phyloP scores from a whole-genome alignment of 2,329 filamentous ascomycete species.

The Colletotrichum sp. region DNA sequence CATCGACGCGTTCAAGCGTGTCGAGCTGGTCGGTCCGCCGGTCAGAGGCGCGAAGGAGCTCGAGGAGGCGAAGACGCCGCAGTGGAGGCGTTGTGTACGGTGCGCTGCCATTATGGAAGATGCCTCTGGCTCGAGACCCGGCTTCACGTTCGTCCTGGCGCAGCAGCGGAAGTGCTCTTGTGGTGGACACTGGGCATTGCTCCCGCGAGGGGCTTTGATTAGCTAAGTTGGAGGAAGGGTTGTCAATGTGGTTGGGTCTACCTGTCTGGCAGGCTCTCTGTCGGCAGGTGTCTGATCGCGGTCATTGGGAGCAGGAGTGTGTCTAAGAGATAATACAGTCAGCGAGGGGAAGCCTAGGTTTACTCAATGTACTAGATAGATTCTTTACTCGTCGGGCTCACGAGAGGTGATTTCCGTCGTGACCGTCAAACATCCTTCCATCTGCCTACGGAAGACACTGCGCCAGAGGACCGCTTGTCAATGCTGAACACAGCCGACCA shows the following conservation, averaged over 20 bases:
- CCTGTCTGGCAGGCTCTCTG: neutral
- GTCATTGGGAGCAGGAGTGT: neutral
- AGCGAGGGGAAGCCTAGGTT: neutral
- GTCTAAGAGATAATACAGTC: neutral
- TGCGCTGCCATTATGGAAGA: conserved; percentile 73
- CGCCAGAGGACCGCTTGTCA: neutral
- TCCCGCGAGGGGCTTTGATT: conserved; percentile 33
- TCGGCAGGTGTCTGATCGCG: neutral
- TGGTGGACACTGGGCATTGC: conserved; percentile 56
- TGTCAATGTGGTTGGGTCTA: neutral
- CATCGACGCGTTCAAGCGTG: conserved; percentile 64
- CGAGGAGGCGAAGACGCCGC: conserved; percentile 45
- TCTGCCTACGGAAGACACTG: neutral
- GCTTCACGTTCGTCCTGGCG: conserved; percentile 56
- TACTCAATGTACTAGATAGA: neutral
- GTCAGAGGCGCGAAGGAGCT: conserved; percentile 23
- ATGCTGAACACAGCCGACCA: neutral
- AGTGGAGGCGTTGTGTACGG: conserved; percentile 59
- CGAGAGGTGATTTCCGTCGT: neutral
- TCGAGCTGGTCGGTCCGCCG: conserved; percentile 45
- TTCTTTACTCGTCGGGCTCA: neutral
- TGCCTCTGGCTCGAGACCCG: conserved; percentile 49
- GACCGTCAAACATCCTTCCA: neutral
- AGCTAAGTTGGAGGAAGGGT: neutral
- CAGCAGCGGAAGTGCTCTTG: conserved; percentile 63